Conservation (phyloP, 2,329 filamentous ascomycete species). For the Arthrinium puccinioides region DNA sequence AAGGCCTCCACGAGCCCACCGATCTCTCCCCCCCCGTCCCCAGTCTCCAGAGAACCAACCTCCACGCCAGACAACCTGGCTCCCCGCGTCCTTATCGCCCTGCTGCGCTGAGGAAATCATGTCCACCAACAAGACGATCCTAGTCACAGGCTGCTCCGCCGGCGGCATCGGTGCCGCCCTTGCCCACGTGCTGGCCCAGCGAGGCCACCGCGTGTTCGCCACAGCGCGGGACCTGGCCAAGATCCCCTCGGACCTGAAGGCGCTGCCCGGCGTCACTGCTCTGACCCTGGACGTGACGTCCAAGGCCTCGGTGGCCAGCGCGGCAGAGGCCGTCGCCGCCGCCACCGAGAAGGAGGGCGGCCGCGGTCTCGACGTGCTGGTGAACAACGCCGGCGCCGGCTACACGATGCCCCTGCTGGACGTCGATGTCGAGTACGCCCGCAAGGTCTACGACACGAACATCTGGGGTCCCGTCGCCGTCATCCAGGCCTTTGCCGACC, state of each 20-base stretch:
- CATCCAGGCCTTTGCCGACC: slow-evolving; percentile 1
- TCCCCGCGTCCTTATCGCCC: no score
- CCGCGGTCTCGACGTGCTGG: not conserved
- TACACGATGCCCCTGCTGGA: not conserved
- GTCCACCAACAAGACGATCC: slow-evolving; percentile 5
- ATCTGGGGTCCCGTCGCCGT: not conserved
- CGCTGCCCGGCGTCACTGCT: not conserved
- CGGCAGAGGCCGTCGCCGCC: not conserved
- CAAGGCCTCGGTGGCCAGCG: not conserved
- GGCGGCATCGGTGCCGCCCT: slow-evolving; percentile 6
- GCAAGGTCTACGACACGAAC: slow-evolving; percentile 1
- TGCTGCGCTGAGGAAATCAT: no score
- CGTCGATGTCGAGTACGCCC: not conserved
- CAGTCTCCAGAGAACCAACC: no score
- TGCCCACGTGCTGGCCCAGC: not conserved
- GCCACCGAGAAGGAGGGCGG: not conserved
- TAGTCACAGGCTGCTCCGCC: slow-evolving; percentile 6
- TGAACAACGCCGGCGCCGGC: slow-evolving; percentile 1
- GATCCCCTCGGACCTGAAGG: not conserved
- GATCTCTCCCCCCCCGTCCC: no score
- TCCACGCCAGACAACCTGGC: no score
- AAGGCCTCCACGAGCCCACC: no score
- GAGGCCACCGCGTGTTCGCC: slow-evolving; percentile 5
- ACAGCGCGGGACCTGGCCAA: slow-evolving; percentile 4
- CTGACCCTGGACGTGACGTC: not conserved